These are phyloP conservation scores for Pyricularia pennisetigena DNA, from an alignment of 2,329 filamentous ascomycete genomes.

Conservation along the genomic window DNA sequence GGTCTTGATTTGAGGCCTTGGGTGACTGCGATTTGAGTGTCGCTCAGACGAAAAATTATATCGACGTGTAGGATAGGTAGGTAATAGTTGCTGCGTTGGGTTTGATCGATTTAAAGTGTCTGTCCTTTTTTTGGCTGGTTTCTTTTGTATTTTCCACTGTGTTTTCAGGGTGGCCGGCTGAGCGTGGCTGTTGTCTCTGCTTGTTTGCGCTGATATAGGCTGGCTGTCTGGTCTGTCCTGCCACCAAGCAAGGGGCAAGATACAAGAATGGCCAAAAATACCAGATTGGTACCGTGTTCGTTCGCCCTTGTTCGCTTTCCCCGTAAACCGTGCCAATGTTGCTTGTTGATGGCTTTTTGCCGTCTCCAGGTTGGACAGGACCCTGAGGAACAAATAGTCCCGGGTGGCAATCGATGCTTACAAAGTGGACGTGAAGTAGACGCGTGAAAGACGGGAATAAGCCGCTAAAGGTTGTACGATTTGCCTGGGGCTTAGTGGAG, in stretches of 20 bases:
- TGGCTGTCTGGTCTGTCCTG: neutral
- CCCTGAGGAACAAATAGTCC: neutral
- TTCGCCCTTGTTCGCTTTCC: neutral
- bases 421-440: neutral
- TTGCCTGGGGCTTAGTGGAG: neutral
- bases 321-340: neutral
- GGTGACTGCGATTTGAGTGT: neutral
- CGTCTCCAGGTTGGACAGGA: neutral
- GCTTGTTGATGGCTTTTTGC: neutral
- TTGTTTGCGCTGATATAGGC: neutral
- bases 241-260: neutral
- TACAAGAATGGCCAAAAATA: neutral
- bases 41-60: neutral
- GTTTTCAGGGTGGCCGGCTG: neutral
- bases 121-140: neutral
- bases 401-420: neutral
- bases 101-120: neutral
- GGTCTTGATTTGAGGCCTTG: neutral
- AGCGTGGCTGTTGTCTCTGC: neutral
- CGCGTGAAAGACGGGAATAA: neutral
- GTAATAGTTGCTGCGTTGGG: neutral
- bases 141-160: neutral
- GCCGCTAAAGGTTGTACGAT: neutral
- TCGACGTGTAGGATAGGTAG: neutral
- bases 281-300: neutral